Evolutionary conservation across 2,329 filamentous ascomycete genomes (phyloP), one percentile per base, ranked within the genome.

Genomic region (Rutstroemia sp.): DNA sequence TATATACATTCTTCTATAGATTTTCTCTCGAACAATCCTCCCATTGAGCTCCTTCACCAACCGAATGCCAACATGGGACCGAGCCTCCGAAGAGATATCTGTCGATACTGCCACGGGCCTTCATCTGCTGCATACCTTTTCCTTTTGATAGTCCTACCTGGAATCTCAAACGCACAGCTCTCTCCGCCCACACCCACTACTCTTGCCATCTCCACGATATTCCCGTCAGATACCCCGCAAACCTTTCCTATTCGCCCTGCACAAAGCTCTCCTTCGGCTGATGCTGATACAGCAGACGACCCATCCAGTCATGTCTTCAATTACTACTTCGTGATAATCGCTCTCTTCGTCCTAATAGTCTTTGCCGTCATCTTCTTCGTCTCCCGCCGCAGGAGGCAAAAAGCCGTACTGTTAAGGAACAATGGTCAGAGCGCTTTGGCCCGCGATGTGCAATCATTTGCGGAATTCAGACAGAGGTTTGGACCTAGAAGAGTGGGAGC

Each of bases 301-400:
- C 42, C 65, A 45, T 60, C 63, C 30, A 65, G 74, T 58, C 75
- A 78, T 62, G 80, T 79, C 61, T 79, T 83, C 68, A 74, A 79
- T 62, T 83, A 81, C 71, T 73, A 68, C 51, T 68, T 84, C 48
- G 73, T 79, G 25, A 72, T 83, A 12, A 64, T 81, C 49, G 69
- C 74, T 56, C 66, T 79, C 57, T 72, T 76, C 47, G 67, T 75
- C 4, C 56, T 78, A 4, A 48, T 78, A 30, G 69, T 73, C 46
- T 60, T 73, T 23, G 66, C 71, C 14, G 61, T 73, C 16, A 73
- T 76, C 59, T 66, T 78, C 46, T 69, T 79, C 51, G 70, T 77
- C 51, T 71, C 73, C 14, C 73, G 75, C 10, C 71, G 72, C 5
- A 61, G 58, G 42, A 63, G 62, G 44, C 57, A 54, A 27, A 65